phyloP scores from a whole-genome alignment of 108 stramenopile species.

The Discostella stelligeroides region DNA sequence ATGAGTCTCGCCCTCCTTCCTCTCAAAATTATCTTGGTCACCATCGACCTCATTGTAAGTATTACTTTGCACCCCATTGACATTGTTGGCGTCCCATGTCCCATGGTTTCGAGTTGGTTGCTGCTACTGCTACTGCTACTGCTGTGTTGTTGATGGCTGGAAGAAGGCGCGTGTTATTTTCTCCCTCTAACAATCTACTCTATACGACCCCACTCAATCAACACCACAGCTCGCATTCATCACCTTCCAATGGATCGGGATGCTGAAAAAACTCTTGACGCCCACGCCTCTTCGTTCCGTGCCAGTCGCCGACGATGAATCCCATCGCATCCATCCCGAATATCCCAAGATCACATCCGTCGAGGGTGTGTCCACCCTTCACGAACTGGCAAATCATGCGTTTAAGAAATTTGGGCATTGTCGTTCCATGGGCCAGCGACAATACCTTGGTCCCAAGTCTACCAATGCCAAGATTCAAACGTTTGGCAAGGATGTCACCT shows the following conservation, averaged over 20 bases:
- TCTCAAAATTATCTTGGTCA: slow-evolving; percentile 77
- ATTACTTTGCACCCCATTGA: too few relatives aligned
- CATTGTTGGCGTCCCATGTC: neutral
- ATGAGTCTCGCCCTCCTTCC: slow-evolving; percentile 67
- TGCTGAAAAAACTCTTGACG: slow-evolving; percentile 61
- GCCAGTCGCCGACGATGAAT: slow-evolving; percentile 66
- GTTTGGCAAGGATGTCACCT: slow-evolving; percentile 64
- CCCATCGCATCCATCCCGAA: slow-evolving; percentile 67
- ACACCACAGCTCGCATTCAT: slow-evolving; percentile 59
- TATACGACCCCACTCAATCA: slow-evolving; percentile 4
- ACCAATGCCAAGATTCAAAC: slow-evolving; percentile 67
- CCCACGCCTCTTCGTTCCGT: slow-evolving; percentile 64
- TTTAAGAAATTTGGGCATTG: slow-evolving; percentile 51
- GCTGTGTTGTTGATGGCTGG: neutral
- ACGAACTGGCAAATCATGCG: slow-evolving; percentile 60
- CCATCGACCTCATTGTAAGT: slow-evolving; percentile 79
- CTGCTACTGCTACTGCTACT: neutral
- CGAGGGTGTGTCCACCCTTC: slow-evolving; percentile 69
- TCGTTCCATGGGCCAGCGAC: slow-evolving; percentile 72
- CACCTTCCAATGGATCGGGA: slow-evolving; percentile 82
- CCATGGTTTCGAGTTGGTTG: neutral
- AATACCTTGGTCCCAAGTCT: slow-evolving; percentile 66
- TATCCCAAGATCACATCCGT: slow-evolving; percentile 51
- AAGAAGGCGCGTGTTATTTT: neutral
- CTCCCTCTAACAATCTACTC: neutral